These are phyloP conservation scores for Climacium dendroides DNA, from an alignment of 225 moss, liverwort and hornwort species.

Conservation along the genomic window DNA sequence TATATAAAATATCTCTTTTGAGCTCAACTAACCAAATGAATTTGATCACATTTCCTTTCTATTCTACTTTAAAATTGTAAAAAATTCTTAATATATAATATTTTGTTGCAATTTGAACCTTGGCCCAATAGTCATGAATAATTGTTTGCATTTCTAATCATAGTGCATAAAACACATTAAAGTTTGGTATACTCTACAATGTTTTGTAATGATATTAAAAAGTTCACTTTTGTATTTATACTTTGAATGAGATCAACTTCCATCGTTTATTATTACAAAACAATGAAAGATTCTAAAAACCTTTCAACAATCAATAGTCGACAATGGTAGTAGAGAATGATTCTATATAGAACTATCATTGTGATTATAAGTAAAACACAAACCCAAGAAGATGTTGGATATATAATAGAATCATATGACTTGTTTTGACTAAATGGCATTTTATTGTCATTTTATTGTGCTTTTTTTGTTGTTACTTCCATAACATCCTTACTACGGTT, in stretches of 20 bases:
- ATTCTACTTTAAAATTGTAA: background rate
- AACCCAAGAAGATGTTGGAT: too few species aligned
- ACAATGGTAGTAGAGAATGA: background rate
- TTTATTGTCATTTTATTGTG: background rate
- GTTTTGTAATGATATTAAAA: background rate
- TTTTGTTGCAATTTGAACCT: background rate
- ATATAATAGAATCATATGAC: background rate
- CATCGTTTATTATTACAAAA: background rate
- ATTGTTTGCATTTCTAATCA: background rate
- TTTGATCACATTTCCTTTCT: background rate
- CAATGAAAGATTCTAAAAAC: background rate
- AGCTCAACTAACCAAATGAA: background rate
- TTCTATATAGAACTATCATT: rapidly evolving
- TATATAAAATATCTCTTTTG: background rate
- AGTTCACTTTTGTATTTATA: background rate
- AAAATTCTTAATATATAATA: background rate
- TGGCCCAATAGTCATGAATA: background rate
- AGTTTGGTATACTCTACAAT: background rate
- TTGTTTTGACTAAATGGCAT: background rate
- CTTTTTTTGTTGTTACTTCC: background rate
- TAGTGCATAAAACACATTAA: background rate
- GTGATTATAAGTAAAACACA: background rate
- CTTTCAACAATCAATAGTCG: background rate
- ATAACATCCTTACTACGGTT: background rate
- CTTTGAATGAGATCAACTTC: background rate